These are phyloP conservation scores for Maudiozyma barnettii DNA, from an alignment of 805 yeast species.

Conservation along the genomic window DNA sequence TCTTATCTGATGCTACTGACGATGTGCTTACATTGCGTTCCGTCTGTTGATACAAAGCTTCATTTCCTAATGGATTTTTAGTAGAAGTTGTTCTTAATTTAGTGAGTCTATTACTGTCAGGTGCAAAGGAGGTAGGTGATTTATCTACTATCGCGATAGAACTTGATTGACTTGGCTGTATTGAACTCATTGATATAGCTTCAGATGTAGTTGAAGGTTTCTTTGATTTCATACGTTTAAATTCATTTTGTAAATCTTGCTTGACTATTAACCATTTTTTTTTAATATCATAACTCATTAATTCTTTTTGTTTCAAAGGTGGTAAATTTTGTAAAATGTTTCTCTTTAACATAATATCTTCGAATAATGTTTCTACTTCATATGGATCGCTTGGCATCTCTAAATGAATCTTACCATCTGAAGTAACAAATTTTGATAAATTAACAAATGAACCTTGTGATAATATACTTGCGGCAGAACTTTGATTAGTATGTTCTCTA, in stretches of 20 bases:
- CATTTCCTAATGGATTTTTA: not conserved
- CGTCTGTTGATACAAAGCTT: slow-evolving; percentile 1
- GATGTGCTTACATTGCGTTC: slow-evolving; percentile 17
- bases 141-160: not conserved
- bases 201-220: not conserved
- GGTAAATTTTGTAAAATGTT: slow-evolving; percentile 62
- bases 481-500: slow-evolving; percentile 22
- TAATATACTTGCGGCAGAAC: slow-evolving; percentile 17
- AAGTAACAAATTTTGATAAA: slow-evolving; percentile 20
- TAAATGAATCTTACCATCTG: slow-evolving; percentile 31
- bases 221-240: slow-evolving; percentile 42
- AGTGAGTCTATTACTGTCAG: not conserved
- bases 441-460: slow-evolving; percentile 24
- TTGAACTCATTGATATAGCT: not conserved
- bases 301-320: slow-evolving; percentile 61
- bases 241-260: slow-evolving; percentile 76
- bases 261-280: slow-evolving; percentile 88
- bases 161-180: not conserved
- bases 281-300: slow-evolving; percentile 62
- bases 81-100: not conserved
- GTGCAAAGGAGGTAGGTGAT: not conserved
- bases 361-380: slow-evolving; percentile 65
- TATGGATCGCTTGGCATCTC: slow-evolving; percentile 60
- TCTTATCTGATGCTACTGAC: slow-evolving; percentile 22
- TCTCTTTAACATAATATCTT: slow-evolving; percentile 72